A percentile compares a stretch with the other conserved stretches of the same genome.
phyloP scores from a whole-genome alignment of 129 eudicot species.

The Flaveria brownii region DNA sequence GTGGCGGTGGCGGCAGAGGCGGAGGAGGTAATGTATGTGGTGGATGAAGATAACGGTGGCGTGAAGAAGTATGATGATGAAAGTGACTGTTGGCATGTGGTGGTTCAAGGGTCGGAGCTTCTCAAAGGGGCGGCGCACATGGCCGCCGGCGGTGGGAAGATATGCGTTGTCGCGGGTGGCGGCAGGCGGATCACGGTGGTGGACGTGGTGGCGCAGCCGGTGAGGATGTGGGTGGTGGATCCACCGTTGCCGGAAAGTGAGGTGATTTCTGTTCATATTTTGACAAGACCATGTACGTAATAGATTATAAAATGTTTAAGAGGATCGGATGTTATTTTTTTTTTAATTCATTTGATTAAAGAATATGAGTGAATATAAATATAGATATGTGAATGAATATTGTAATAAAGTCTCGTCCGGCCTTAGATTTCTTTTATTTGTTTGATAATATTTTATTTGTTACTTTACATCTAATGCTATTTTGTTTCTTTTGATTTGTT shows the following conservation, averaged over 20 bases:
- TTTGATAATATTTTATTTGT: conserved; percentile 3
- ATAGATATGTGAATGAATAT: not conserved
- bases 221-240: conserved; percentile 44
- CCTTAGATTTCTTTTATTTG: conserved; percentile 26
- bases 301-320: conserved; percentile 7
- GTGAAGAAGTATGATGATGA: conserved; percentile 50
- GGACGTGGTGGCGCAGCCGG: conserved; percentile 50
- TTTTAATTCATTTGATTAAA: not conserved
- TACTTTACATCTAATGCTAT: not conserved
- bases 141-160: conserved; percentile 54
- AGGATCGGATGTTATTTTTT: not conserved
- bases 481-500: not conserved
- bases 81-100: conserved; percentile 54
- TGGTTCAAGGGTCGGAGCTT: conserved; percentile 39
- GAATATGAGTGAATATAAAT: conserved; percentile 10
- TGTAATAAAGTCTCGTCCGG: conserved; percentile 25
- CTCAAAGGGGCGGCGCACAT: conserved; percentile 57
- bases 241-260: conserved; percentile 52
- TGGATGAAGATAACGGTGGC: conserved; percentile 55
- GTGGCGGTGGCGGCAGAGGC: conserved; percentile 44
- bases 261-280: conserved; percentile 58
- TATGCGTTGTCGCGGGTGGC: conserved; percentile 48
- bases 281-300: conserved; percentile 54
- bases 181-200: conserved; percentile 52
- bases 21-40: conserved; percentile 52